These are phyloP conservation scores for Saxophila tyrrhenica DNA, from an alignment of 495 filamentous ascomycete species.

Conservation along the genomic window DNA sequence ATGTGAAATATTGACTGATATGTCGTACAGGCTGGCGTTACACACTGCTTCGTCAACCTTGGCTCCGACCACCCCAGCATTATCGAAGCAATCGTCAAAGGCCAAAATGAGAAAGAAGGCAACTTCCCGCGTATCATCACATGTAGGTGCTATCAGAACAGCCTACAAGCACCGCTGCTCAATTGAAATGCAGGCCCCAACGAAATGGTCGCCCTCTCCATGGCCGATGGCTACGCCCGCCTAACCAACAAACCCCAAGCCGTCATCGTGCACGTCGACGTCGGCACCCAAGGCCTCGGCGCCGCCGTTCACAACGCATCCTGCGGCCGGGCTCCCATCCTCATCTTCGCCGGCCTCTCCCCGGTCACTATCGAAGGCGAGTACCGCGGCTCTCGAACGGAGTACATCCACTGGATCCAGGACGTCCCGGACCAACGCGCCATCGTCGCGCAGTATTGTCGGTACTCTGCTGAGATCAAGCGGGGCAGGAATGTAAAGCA, in stretches of 20 bases:
- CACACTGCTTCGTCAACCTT: slow-evolving; percentile 86
- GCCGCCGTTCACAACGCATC: slow-evolving; percentile 89
- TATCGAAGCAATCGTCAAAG: slow-evolving; percentile 93
- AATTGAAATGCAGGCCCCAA: background rate
- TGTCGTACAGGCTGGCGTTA: slow-evolving; percentile 57
- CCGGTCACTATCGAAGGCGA: slow-evolving; percentile 90
- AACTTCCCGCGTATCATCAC: slow-evolving; percentile 81
- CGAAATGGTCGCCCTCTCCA: slow-evolving; percentile 94
- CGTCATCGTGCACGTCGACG: slow-evolving; percentile 93
- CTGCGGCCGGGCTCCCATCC: slow-evolving; percentile 71
- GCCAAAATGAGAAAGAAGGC: slow-evolving; percentile 51
- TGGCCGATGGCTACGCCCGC: slow-evolving; percentile 91
- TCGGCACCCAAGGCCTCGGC: slow-evolving; percentile 84
- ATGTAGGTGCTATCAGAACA: slow-evolving; percentile 47
- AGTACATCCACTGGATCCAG: slow-evolving; percentile 98
- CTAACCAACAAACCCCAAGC: slow-evolving; percentile 75
- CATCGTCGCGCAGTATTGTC: slow-evolving; percentile 85
- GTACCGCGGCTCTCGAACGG: slow-evolving; percentile 73
- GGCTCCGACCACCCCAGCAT: slow-evolving; percentile 91
- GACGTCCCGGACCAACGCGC: slow-evolving; percentile 91
- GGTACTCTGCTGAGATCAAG: slow-evolving; percentile 86
- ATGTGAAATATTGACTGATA: background rate
- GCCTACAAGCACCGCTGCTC: slow-evolving; percentile 40
- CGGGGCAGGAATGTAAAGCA: slow-evolving; percentile 90
- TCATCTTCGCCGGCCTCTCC: slow-evolving; percentile 84